A percentile compares a stretch with the other conserved stretches of the same genome.
Conservation (phyloP, 2,329 filamentous ascomycete genomes). For the Aspergillus nomiae region DNA sequence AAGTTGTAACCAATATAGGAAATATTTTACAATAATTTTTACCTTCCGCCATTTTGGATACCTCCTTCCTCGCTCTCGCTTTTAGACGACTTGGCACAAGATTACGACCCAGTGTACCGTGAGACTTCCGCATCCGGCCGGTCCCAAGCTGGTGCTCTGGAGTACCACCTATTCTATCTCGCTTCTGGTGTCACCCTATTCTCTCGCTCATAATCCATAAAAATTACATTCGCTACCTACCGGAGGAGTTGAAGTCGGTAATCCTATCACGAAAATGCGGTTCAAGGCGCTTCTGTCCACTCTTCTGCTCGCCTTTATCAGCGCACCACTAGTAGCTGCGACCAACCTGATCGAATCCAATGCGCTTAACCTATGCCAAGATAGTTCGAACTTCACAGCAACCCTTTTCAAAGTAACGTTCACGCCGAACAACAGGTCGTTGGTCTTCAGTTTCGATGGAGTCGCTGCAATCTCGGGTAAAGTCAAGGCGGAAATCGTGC, state of each 20-base stretch:
- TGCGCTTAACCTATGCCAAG: constrained; percentile 81
- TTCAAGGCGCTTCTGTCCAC: constrained; percentile 35
- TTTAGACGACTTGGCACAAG: constrained; percentile 7
- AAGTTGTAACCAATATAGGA: constrained; percentile 17
- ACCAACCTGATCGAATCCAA: constrained; percentile 74
- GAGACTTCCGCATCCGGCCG: constrained; percentile 39
- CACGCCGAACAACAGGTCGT: constrained; percentile 64
- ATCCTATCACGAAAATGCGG: constrained; percentile 32
- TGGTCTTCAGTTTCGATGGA: constrained; percentile 74
- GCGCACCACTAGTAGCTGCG: constrained; percentile 57
- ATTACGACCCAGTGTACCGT: constrained; percentile 15
- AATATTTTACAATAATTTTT: constrained; percentile 10
- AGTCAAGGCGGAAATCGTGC: constrained; percentile 73
- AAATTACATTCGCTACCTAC: constrained; percentile 11
- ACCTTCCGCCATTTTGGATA: constrained; percentile 8
- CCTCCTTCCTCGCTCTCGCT: constrained; percentile 5
- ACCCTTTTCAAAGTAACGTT: constrained; percentile 80
- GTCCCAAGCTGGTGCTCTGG: constrained; percentile 36
- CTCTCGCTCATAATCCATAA: constrained; percentile 11
- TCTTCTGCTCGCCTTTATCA: constrained; percentile 44
- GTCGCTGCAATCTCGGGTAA: constrained; percentile 81
- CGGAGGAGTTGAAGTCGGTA: constrained; percentile 4
- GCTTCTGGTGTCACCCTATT: constrained; percentile 5
- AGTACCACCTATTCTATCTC: constrained; percentile 27
- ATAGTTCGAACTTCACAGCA: constrained; percentile 80